phyloP scores from a whole-genome alignment of 441 rosid species.

The Bocquillonia castaneifolia region DNA sequence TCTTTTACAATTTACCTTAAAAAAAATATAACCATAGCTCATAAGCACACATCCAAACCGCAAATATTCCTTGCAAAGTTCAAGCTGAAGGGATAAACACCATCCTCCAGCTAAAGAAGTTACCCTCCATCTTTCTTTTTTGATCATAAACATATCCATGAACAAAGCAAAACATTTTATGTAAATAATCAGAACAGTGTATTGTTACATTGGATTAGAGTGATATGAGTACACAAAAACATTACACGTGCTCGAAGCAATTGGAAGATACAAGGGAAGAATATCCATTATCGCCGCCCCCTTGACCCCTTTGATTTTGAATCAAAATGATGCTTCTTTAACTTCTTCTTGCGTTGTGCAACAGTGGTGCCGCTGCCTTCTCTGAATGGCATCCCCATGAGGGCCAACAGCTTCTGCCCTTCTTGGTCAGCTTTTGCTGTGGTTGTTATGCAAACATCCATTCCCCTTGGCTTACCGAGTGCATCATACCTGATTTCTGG shows the following conservation, averaged over 20 bases:
- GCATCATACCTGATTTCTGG: conserved; percentile 71
- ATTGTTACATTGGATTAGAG: conserved; percentile 5
- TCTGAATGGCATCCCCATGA: conserved; percentile 95
- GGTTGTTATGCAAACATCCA: conserved; percentile 89
- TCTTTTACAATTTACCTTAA: too few relatives aligned
- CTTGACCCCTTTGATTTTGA: conserved; percentile 49
- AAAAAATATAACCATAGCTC: too few relatives aligned
- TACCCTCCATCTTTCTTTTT: neutral
- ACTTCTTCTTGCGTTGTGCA: conserved; percentile 60
- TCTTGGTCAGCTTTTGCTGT: conserved; percentile 73
- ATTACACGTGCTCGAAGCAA: neutral
- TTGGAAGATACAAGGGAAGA: neutral
- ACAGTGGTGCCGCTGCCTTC: conserved; percentile 37
- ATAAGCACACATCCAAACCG: too few relatives aligned
- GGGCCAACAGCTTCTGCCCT: conserved; percentile 65
- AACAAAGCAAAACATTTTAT: neutral
- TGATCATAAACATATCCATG: neutral
- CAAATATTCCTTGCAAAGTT: too few relatives aligned
- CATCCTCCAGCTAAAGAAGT: neutral
- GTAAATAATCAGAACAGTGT: neutral
- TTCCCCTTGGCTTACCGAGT: conserved; percentile 67
- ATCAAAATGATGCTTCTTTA: conserved; percentile 72
- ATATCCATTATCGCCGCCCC: conserved; percentile 43
- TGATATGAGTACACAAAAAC: neutral
- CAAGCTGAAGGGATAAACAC: neutral